phyloP scores from a whole-genome alignment of 805 yeast genomes.

The Metschnikowia corniflorae region DNA sequence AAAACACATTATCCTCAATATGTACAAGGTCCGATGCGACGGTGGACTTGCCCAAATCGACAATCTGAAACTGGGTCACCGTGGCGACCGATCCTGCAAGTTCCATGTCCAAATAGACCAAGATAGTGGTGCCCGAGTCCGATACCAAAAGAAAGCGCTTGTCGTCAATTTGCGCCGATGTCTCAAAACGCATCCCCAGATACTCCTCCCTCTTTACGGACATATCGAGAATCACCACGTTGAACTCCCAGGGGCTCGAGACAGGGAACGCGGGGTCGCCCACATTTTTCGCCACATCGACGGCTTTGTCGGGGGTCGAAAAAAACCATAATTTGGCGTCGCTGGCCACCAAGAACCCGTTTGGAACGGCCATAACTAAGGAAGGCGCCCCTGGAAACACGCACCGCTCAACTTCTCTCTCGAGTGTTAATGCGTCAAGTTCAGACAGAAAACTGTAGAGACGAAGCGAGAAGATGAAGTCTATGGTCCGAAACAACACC shows the following conservation, averaged over 20 bases:
- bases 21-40: slow-evolving; percentile 28
- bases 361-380: slow-evolving; percentile 20
- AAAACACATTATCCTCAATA: slow-evolving; percentile 25
- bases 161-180: slow-evolving; percentile 24
- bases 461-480: slow-evolving; percentile 30
- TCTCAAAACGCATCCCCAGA: slow-evolving; percentile 9
- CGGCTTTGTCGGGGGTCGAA: slow-evolving; percentile 12
- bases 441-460: slow-evolving; percentile 20
- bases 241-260: slow-evolving; percentile 2
- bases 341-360: slow-evolving; percentile 29
- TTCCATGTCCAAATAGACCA: slow-evolving; percentile 20
- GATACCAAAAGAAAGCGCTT: slow-evolving; percentile 26
- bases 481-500: slow-evolving; percentile 32
- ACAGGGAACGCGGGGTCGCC: slow-evolving; percentile 10
- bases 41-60: slow-evolving; percentile 29
- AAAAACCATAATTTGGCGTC: slow-evolving; percentile 28
- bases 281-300: slow-evolving; percentile 9
- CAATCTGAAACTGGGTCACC: slow-evolving; percentile 18
- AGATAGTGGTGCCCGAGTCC: slow-evolving; percentile 27
- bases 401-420: slow-evolving; percentile 23
- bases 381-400: slow-evolving; percentile 32
- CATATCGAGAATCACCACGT: slow-evolving; percentile 10
- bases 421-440: slow-evolving; percentile 9
- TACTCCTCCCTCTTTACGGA: background rate
- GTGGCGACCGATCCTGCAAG: background rate